Conservation (phyloP, 2,329 filamentous ascomycete species). For the Trichoderma afroharzianum region DNA sequence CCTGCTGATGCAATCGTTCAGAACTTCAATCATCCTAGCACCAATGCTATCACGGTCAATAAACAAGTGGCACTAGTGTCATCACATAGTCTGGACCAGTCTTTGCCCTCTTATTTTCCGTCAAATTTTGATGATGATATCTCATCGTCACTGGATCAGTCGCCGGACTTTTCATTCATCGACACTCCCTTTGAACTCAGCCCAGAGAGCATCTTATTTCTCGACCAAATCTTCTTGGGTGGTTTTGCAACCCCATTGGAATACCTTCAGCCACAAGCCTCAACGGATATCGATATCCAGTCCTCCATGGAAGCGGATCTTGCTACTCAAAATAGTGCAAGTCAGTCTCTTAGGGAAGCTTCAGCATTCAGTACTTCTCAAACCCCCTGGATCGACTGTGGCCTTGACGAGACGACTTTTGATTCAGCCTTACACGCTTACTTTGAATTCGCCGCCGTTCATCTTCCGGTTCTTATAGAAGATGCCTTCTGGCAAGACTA, state of each 20-base stretch:
- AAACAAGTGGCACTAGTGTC: too few species aligned
- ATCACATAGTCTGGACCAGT: background rate
- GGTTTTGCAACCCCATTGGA: background rate
- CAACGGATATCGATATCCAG: background rate
- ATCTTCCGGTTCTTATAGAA: slow-evolving; percentile 3
- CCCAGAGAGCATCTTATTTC: background rate
- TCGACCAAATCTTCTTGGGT: slow-evolving; percentile 5
- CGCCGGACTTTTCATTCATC: background rate
- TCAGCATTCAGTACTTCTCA: background rate
- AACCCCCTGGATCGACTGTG: background rate
- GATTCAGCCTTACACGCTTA: background rate
- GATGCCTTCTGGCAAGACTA: slow-evolving; percentile 8
- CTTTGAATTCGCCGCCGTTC: background rate
- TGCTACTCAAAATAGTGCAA: background rate
- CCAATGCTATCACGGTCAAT: background rate
- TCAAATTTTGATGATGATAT: background rate
- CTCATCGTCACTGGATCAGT: background rate
- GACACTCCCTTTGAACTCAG: slow-evolving; percentile 1
- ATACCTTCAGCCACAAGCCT: background rate
- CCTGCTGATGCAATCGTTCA: too few species aligned
- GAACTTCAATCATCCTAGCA: background rate
- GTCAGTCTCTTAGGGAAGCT: background rate
- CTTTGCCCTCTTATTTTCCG: background rate
- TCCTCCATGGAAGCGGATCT: background rate
- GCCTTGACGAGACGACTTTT: background rate